Conservation (phyloP, 345 rosid genomes). For the Erucastrum elatum region DNA sequence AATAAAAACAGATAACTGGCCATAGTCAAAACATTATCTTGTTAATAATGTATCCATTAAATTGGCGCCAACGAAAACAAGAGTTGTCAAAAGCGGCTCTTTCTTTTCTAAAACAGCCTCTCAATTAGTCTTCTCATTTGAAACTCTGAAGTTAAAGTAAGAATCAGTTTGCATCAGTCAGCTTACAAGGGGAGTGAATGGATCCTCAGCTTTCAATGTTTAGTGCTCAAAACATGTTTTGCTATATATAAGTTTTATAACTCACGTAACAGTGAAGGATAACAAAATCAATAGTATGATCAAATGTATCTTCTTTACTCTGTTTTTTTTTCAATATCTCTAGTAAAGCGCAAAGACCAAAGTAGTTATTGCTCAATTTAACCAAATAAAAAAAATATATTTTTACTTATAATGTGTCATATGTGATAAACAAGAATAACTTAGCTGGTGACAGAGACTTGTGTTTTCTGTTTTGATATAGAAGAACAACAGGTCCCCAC, state of each 20-base stretch:
- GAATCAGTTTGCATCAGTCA: neutral
- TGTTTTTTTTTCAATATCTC: neutral
- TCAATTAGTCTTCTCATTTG: neutral
- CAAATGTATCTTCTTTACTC: neutral
- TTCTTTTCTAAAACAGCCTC: neutral
- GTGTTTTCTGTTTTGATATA: neutral
- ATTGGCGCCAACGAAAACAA: neutral
- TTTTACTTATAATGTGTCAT: neutral
- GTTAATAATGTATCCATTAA: neutral
- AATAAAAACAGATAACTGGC: neutral
- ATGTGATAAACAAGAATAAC: neutral
- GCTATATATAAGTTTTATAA: neutral
- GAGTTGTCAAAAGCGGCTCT: neutral
- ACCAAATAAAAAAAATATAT: neutral
- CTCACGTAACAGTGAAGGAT: neutral
- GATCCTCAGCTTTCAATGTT: neutral
- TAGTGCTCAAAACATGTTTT: neutral
- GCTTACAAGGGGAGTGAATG: neutral
- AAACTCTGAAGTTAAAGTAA: neutral
- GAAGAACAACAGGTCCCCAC: neutral
- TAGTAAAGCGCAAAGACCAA: neutral
- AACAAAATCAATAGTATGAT: neutral
- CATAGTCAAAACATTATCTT: neutral
- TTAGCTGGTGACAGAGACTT: conserved; percentile 3
- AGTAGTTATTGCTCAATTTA: too few relatives aligned